Evolutionary conservation across 2,329 filamentous ascomycete genomes (phyloP).

Genomic region (Penicillium thymicola): DNA sequence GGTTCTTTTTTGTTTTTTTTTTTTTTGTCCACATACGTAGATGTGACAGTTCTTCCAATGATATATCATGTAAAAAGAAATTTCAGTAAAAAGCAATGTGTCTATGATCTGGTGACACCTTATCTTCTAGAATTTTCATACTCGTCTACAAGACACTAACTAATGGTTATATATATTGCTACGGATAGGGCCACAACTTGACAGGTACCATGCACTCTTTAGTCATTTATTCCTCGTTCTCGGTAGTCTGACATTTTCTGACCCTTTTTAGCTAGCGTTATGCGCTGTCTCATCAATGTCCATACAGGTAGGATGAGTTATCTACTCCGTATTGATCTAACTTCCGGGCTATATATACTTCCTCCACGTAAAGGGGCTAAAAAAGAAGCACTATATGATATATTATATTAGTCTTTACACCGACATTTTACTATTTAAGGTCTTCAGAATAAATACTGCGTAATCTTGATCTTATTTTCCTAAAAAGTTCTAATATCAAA

Average conservation of each 20-base stretch:
- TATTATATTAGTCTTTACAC: not conserved
- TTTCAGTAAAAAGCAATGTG: too few species aligned
- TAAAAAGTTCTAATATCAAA: not conserved
- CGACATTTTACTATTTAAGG: not conserved
- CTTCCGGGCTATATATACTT: not conserved
- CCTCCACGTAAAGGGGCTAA: not conserved
- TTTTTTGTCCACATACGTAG: too few species aligned
- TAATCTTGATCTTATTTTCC: not conserved
- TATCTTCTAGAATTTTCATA: not conserved
- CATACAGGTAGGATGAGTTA: not conserved
- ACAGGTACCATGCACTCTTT: not conserved
- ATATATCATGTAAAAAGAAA: not conserved
- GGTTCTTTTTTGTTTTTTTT: too few species aligned
- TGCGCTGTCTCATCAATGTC: not conserved
- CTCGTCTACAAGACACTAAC: not conserved
- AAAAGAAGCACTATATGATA: not conserved
- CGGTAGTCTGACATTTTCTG: not conserved
- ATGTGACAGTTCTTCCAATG: not conserved
- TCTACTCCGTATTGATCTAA: not conserved
- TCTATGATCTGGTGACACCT: not conserved
- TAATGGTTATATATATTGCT: not conserved
- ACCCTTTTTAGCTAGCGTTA: not conserved
- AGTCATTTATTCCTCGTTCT: not conserved
- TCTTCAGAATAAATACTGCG: too few species aligned
- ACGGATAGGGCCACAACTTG: not conserved